Percentiles rank a stretch among this genome's conserved stretches.
phyloP scores from a whole-genome alignment of 306 rosid species.

The Malus domestica region DNA sequence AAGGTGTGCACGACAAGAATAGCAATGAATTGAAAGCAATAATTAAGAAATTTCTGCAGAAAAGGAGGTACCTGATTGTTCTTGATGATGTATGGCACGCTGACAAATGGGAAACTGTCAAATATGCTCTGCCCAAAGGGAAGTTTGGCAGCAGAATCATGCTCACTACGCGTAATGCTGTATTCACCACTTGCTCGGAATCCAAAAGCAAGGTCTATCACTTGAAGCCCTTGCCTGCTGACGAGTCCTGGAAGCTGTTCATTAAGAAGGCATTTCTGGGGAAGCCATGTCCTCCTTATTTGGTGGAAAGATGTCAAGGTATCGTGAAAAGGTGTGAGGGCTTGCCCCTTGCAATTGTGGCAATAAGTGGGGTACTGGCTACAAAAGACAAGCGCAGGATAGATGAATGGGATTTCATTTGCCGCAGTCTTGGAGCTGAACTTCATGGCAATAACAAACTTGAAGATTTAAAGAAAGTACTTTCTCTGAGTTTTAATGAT shows the following conservation, averaged over 20 bases:
- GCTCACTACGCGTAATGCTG: slow-evolving; percentile 55
- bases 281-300: slow-evolving; percentile 43
- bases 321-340: slow-evolving; percentile 59
- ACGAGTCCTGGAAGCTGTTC: slow-evolving; percentile 48
- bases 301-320: slow-evolving; percentile 24
- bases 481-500: slow-evolving; percentile 6
- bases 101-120: slow-evolving; percentile 52
- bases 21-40: slow-evolving; percentile 19
- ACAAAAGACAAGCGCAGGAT: slow-evolving; percentile 43
- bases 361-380: slow-evolving; percentile 53
- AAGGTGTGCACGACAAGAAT: slow-evolving; percentile 34
- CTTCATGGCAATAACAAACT: slow-evolving; percentile 48
- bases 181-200: slow-evolving; percentile 28
- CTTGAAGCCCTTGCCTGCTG: slow-evolving; percentile 36
- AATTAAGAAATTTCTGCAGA: slow-evolving; percentile 35
- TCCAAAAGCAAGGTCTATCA: slow-evolving; percentile 32
- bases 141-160: slow-evolving; percentile 42
- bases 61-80: slow-evolving; percentile 46
- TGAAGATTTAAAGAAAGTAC: slow-evolving; percentile 6
- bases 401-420: slow-evolving; percentile 52
- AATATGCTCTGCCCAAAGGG: slow-evolving; percentile 43
- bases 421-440: slow-evolving; percentile 40
- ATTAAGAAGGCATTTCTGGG: slow-evolving; percentile 45
- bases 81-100: slow-evolving; percentile 56
- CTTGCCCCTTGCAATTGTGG: slow-evolving; percentile 69